Evolutionary conservation across 2,329 filamentous ascomycete species (phyloP), one percentile per base, ranked within the genome.

Genomic region (Clarireedia sp.): DNA sequence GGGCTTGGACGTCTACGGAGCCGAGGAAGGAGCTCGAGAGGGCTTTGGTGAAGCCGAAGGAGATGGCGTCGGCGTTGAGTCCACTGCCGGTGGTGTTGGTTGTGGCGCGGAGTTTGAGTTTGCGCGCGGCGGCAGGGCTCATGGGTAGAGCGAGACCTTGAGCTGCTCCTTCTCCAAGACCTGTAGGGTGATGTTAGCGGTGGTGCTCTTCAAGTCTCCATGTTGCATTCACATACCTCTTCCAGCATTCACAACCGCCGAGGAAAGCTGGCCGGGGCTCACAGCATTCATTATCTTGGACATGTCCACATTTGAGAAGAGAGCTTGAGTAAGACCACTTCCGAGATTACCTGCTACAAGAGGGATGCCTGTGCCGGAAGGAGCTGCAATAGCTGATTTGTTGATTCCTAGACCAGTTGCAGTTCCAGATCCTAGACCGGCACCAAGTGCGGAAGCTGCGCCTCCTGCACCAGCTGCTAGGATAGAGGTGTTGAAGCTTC

Each of bases 11-110:
- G 43, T 54, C 52, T 1, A 54, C 52, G 5, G 45, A 17, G 14
- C 52, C 52, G 12, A 54, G 45, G 24, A 54, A 54, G 7, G 52
- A 54, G 24, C 52, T 54, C 12, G 52, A 54, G 2, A 54, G 52
- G 7, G 52, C 46, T 43, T 49, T 54, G 19, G 52, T 43, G 37
- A 54, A 54, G n/a, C 52, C 45, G 33, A 17, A 54, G 29, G 52
- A 38, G 21, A 49, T 17, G 2, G 6, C n/a, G 19, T 16, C 14
- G 14, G 40, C 2, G 23, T 43, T 24, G 14, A 49, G 7, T 8
- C 43, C 44, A 0, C 17, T 19, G n/a, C 33, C 23, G 17, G 43
- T 29, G 3, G 21, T 17, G 3, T 40, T 54, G 3, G 45, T 24
- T 36, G 36, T 37, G 4, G 45, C 41, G 14, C 44, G 40, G 14